Conservation (phyloP, 768 basidiomycete genomes). For the Ramaria rubella region DNA sequence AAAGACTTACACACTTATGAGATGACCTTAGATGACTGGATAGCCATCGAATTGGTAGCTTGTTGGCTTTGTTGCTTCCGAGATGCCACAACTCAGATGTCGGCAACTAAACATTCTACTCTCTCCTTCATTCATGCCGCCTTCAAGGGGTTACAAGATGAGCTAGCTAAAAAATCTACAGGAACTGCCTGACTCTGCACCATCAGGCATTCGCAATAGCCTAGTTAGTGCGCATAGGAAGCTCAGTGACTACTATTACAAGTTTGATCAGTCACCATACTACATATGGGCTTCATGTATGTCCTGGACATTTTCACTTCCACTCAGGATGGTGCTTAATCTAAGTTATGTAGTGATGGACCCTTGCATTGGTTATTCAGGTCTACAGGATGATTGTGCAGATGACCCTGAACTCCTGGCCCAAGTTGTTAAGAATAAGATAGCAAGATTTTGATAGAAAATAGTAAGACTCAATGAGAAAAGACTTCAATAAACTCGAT, state of each 20-base stretch:
- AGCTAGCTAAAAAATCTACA: constrained; percentile 18
- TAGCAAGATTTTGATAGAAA: no score
- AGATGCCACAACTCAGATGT: constrained; percentile 29
- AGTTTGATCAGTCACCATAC: constrained; percentile 27
- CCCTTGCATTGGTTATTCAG: not conserved
- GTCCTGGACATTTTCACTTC: not conserved
- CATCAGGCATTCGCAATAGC: constrained; percentile 17
- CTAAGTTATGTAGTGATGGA: not conserved
- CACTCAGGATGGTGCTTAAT: not conserved
- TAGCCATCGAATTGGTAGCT: constrained; percentile 14
- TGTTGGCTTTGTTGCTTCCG: constrained; percentile 26
- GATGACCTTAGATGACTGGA: constrained; percentile 25
- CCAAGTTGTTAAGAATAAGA: no score
- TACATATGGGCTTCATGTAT: not conserved
- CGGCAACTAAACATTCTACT: constrained; percentile 25
- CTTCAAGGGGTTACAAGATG: constrained; percentile 28
- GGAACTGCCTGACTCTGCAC: constrained; percentile 15
- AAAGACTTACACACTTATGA: constrained; percentile 16
- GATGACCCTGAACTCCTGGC: not conserved
- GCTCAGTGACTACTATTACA: constrained; percentile 29
- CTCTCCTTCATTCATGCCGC: constrained; percentile 28
- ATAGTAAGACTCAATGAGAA: no score
- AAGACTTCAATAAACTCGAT: no score
- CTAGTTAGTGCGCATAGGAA: constrained; percentile 26
- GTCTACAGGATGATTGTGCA: not conserved